Conservation (phyloP, 495 filamentous ascomycete genomes). For the Gamarada debralockiae region DNA sequence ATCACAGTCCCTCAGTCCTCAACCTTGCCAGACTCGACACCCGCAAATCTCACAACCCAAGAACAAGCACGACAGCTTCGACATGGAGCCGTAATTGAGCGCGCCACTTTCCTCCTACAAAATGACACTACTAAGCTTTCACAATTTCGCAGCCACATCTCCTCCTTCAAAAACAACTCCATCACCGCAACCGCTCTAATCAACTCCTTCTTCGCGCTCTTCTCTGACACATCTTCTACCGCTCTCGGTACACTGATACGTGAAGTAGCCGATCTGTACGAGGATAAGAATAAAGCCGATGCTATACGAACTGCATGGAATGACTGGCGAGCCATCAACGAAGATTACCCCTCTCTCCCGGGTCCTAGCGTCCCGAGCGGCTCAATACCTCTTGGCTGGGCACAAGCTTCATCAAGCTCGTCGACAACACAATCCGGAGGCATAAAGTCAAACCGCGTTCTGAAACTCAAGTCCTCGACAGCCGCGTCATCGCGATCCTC, state of each 20-base stretch:
- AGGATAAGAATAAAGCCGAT: conserved; percentile 69
- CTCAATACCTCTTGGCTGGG: conserved; percentile 46
- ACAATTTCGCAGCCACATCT: conserved; percentile 74
- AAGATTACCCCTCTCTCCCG: conserved; percentile 91
- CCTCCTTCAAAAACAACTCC: conserved; percentile 62
- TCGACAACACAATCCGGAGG: conserved; percentile 18
- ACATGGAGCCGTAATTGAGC: conserved; percentile 76
- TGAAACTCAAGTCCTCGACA: conserved; percentile 74
- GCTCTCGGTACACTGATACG: conserved; percentile 88
- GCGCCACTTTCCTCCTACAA: conserved; percentile 73
- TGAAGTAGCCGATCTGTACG: conserved; percentile 90
- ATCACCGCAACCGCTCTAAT: conserved; percentile 72
- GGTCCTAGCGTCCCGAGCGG: not conserved
- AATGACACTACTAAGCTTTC: conserved; percentile 67
- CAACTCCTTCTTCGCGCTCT: conserved; percentile 74
- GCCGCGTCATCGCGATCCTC: conserved; percentile 56
- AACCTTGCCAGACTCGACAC: conserved; percentile 26
- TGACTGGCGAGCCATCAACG: conserved; percentile 91
- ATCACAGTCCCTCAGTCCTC: conserved; percentile 16
- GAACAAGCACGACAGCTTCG: conserved; percentile 77
- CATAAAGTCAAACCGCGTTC: conserved; percentile 47
- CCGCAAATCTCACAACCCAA: conserved; percentile 51
- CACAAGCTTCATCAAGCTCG: conserved; percentile 32
- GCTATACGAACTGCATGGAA: conserved; percentile 79
- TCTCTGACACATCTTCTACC: conserved; percentile 66